phyloP scores from a whole-genome alignment of 306 rosid species.

The Cicer pinnatifidum region DNA sequence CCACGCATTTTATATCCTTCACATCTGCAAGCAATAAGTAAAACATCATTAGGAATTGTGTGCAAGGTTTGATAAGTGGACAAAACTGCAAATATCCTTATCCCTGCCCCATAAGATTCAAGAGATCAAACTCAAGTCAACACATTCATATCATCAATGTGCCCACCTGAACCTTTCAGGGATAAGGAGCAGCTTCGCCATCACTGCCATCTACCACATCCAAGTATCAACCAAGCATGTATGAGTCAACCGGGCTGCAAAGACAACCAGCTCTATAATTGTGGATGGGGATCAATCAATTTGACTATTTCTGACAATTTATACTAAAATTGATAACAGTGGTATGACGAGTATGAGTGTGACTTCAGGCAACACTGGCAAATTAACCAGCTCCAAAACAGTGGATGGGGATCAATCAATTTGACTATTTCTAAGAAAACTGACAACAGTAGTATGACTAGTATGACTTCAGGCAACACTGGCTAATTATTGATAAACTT shows the following conservation, averaged over 20 bases:
- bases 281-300: conserved; percentile 87
- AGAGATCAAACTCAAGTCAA: conserved; percentile 80
- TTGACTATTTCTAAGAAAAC: conserved; percentile 51
- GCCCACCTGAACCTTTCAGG: conserved; percentile 99
- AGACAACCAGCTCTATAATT: conserved; percentile 87
- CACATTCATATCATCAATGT: conserved; percentile 91
- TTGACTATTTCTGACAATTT: conserved; percentile 44
- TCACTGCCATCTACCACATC: conserved; percentile 64
- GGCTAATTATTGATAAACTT: conserved; percentile 45
- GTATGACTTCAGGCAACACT: conserved; percentile 51
- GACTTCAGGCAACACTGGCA: conserved; percentile 51
- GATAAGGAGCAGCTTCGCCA: conserved; percentile 99
- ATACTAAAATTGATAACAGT: conserved; percentile 44
- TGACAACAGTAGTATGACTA: conserved; percentile 44
- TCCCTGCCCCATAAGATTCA: conserved; percentile 83
- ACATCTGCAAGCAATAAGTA: conserved; percentile 69
- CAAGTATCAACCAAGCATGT: conserved; percentile 71
- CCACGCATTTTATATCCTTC: conserved; percentile 93
- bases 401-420: conserved; percentile 87
- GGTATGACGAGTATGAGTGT: conserved; percentile 37
- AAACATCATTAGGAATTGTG: conserved; percentile 41
- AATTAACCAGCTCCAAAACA: conserved; percentile 72
- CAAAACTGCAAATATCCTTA: conserved; percentile 79
- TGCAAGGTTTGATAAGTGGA: conserved; percentile 45
- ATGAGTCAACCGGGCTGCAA: conserved; percentile 98